A percentile compares a stretch with the other conserved stretches of the same genome.
These are phyloP conservation scores for Aspergillus phoenicis DNA, from an alignment of 2,329 filamentous ascomycete genomes.

Conservation along the genomic window DNA sequence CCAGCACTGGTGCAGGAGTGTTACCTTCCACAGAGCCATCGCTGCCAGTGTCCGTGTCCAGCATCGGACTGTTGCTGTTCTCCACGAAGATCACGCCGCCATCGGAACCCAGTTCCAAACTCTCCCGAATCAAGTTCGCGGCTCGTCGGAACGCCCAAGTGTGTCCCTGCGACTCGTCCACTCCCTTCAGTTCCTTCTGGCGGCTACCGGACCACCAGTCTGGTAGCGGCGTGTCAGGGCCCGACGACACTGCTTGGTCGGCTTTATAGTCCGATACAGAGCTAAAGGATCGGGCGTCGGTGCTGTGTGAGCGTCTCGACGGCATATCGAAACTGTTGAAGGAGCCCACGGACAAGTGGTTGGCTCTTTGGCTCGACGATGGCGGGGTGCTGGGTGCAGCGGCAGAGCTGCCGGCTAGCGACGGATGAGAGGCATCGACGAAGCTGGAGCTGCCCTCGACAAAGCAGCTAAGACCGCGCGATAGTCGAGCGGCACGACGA, in stretches of 20 bases:
- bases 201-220: constrained; percentile 37
- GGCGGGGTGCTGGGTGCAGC: constrained; percentile 24
- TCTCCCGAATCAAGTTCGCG: constrained; percentile 51
- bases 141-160: constrained; percentile 52
- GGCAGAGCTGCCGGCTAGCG: constrained; percentile 25
- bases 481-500: constrained; percentile 56
- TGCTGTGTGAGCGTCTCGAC: constrained; percentile 32
- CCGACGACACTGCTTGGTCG: constrained; percentile 32
- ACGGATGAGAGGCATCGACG: constrained; percentile 32
- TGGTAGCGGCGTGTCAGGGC: constrained; percentile 32
- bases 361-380: constrained; percentile 26
- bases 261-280: constrained; percentile 32
- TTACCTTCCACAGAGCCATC: constrained; percentile 33
- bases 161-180: constrained; percentile 42
- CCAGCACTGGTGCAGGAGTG: constrained; percentile 36
- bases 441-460: constrained; percentile 54
- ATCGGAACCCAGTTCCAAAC: constrained; percentile 48
- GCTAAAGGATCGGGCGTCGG: constrained; percentile 29
- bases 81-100: constrained; percentile 51
- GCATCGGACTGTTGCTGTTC: constrained; percentile 30
- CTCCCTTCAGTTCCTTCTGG: constrained; percentile 24
- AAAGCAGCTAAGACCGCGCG: constrained; percentile 59
- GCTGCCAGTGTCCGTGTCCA: constrained; percentile 33
- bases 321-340: constrained; percentile 26
- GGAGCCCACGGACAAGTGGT: constrained; percentile 28